phyloP scores from a whole-genome alignment of 2,329 filamentous ascomycete genomes.

The Sporothrix protearum region DNA sequence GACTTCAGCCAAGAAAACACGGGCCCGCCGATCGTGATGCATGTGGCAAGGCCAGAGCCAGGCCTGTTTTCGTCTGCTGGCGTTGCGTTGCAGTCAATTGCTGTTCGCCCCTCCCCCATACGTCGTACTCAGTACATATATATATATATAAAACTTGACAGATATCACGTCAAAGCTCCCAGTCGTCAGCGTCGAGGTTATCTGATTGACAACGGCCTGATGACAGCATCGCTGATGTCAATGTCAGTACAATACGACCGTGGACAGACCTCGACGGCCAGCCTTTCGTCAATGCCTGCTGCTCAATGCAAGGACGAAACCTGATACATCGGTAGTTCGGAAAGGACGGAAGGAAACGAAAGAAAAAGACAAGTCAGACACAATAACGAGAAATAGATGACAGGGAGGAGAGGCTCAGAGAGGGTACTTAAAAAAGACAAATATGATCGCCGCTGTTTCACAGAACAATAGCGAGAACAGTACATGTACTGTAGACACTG shows the following conservation, averaged over 20 bases:
- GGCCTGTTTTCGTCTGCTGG: neutral
- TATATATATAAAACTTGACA: neutral
- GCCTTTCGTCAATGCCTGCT: conserved; percentile 1
- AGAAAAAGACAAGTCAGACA: neutral
- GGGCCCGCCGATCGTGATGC: neutral
- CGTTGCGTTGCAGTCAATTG: neutral
- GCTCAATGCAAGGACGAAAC: conserved; percentile 10
- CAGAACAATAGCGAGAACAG: neutral
- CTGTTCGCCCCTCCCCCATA: neutral
- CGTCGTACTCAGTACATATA: no score
- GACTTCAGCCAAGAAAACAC: neutral
- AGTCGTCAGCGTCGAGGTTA: neutral
- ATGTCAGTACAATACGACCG: neutral
- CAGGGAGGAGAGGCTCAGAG: conserved; percentile 4
- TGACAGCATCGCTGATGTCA: conserved; percentile 6
- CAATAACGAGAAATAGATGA: no score
- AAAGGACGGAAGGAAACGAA: neutral
- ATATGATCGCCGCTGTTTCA: conserved; percentile 11
- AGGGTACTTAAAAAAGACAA: neutral
- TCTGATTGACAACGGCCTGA: neutral
- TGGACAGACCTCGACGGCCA: neutral
- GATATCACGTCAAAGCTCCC: neutral
- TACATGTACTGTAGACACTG: neutral
- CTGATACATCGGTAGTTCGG: conserved; percentile 20
- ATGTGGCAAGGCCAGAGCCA: neutral